Percentiles rank a stretch among this genome's conserved stretches.
Conservation (phyloP, 352 stramenopile species). For the Globisporangium emineosum region DNA sequence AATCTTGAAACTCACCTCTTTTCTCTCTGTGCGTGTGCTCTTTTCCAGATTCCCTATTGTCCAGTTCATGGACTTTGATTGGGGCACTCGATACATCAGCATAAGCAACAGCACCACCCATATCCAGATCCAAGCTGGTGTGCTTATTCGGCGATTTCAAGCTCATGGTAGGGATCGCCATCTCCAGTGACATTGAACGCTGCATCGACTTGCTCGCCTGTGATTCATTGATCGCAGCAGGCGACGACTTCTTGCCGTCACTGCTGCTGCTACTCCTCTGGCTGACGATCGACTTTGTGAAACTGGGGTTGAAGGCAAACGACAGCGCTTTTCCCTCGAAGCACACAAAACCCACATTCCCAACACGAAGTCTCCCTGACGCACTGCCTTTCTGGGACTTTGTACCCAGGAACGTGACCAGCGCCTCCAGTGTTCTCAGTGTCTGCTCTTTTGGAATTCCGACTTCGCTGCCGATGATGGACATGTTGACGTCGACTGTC, state of each 20-base stretch:
- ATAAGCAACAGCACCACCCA: neutral
- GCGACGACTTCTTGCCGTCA: neutral
- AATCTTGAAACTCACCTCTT: slow-evolving; percentile 4
- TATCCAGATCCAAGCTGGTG: neutral
- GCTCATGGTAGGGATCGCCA: neutral
- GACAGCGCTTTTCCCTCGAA: slow-evolving; percentile 41
- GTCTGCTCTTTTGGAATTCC: slow-evolving; percentile 44
- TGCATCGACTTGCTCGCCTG: neutral
- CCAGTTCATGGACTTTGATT: neutral
- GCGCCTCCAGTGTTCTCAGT: slow-evolving; percentile 36
- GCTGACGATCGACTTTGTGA: slow-evolving; percentile 24
- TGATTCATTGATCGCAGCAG: neutral
- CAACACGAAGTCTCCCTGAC: slow-evolving; percentile 27
- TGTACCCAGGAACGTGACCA: slow-evolving; percentile 37
- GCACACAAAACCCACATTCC: slow-evolving; percentile 33
- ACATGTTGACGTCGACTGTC: slow-evolving; percentile 43
- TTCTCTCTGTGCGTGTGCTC: slow-evolving; percentile 9
- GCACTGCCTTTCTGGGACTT: slow-evolving; percentile 31
- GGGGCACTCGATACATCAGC: neutral
- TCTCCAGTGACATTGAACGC: slow-evolving; percentile 9
- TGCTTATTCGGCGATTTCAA: neutral
- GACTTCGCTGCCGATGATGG: slow-evolving; percentile 35
- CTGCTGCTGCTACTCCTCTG: slow-evolving; percentile 13
- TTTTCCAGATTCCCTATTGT: neutral
- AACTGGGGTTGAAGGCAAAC: slow-evolving; percentile 42